phyloP scores from a whole-genome alignment of 306 rosid species.

The Delonix regia region DNA sequence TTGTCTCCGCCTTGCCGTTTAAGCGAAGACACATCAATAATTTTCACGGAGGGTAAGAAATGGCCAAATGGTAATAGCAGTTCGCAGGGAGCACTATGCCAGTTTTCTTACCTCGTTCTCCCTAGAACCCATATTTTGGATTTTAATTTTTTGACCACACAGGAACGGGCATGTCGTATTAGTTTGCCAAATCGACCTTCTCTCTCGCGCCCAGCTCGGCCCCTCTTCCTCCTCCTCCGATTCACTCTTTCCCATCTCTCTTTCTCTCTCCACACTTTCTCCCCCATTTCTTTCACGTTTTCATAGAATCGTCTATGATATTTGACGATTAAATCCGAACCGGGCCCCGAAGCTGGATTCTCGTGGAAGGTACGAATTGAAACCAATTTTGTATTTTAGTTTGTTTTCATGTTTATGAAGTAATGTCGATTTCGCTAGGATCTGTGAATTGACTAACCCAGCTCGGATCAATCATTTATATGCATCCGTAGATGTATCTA shows the following conservation, averaged over 20 bases:
- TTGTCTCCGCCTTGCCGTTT: constrained; percentile 27
- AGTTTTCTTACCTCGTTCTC: not conserved
- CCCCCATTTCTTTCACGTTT: constrained; percentile 25
- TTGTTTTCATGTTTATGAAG: not conserved
- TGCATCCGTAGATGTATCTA: constrained; percentile 4
- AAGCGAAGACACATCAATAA: not conserved
- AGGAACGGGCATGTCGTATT: not conserved
- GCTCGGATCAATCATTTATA: constrained; percentile 22
- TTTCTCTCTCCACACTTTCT: not conserved
- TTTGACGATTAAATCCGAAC: constrained; percentile 27
- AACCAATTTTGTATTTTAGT: constrained; percentile 10
- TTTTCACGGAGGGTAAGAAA: not conserved
- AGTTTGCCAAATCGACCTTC: constrained; percentile 6
- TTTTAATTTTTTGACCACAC: not conserved
- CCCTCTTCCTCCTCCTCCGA: constrained; percentile 34
- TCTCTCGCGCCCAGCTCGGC: constrained; percentile 75
- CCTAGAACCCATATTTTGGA: not conserved
- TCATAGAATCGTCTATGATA: constrained; percentile 32
- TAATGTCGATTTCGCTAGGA: constrained; percentile 25
- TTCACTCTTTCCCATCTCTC: not conserved
- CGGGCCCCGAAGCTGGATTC: constrained; percentile 23
- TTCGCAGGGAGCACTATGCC: no score
- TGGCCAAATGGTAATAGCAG: no score
- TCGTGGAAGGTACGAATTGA: constrained; percentile 30
- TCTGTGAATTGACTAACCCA: not conserved